A percentile compares a stretch with the other conserved stretches of the same genome.
Evolutionary conservation across 805 yeast species (phyloP).

Genomic region (Schwanniomyces sp.): DNA sequence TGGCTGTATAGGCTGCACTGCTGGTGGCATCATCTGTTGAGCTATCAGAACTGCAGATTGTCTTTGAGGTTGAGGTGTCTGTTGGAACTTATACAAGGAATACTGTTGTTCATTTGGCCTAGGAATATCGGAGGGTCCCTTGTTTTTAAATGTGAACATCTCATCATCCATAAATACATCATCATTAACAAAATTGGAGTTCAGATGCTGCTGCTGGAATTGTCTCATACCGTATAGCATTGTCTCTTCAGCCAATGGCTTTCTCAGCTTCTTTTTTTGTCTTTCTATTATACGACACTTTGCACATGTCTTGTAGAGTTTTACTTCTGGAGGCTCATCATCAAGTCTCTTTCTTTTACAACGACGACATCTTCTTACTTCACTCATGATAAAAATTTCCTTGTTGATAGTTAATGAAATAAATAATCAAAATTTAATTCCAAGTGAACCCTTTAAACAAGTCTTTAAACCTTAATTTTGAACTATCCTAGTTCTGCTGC

Average conservation of each 20-base stretch:
- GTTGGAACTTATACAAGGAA: constrained; percentile 10
- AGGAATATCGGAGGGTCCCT: not conserved
- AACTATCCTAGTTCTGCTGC: not conserved
- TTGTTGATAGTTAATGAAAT: not conserved
- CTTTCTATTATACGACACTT: constrained; percentile 58
- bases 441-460: not conserved
- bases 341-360: constrained; percentile 56
- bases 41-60: constrained; percentile 3
- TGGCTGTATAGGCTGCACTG: constrained; percentile 6
- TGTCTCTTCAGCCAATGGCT: constrained; percentile 47
- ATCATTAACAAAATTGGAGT: constrained; percentile 18
- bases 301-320: constrained; percentile 58
- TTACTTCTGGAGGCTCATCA: constrained; percentile 56
- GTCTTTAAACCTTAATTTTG: not conserved
- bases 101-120: constrained; percentile 9
- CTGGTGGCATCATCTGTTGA: constrained; percentile 4
- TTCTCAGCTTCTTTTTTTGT: constrained; percentile 41
- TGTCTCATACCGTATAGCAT: constrained; percentile 47
- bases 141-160: constrained; percentile 7
- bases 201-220: constrained; percentile 38
- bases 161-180: constrained; percentile 19
- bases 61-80: not conserved
- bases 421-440: not conserved
- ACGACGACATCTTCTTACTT: constrained; percentile 49
- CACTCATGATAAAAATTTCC: constrained; percentile 9